Evolutionary conservation across 2,329 filamentous ascomycete genomes (phyloP), one percentile per base, ranked within the genome.

Genomic region (Colletotrichum australisinense): DNA sequence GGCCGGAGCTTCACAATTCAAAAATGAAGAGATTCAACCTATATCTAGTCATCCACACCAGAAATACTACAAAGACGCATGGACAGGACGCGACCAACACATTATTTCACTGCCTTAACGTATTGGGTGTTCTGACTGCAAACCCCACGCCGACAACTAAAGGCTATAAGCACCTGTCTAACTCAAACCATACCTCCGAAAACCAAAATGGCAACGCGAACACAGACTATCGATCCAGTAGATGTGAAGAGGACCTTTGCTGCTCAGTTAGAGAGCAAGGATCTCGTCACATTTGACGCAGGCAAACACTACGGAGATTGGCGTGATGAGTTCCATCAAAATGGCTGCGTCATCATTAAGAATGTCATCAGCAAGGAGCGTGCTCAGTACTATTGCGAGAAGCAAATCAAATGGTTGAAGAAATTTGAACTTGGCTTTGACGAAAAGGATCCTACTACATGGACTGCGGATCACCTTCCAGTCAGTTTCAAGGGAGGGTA

Each of bases 401-500:
- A 84, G 75, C 80, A 81, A 72, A 78, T 84, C 24, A 76, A 84
- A 63, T 87, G 84, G 84, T 78, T 86, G 7, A 79, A 84, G 63
- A 82, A 81, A 2, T 86, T 86, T 58, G 78, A 78, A 0, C 78
- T 81, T 2, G 84, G 82, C 2, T 86, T 86, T 59, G 80, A 85
- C 62, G 77, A 79, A 46, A 80, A 83, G 7, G 78, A 84, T 70
- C 76, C 78, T 8, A 73, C 64, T 7, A 87, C 85, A 9, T 87
- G 84, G 84, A 84, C 80, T 1, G 78, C 79, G 5, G 83, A 86
- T 6, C 80, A 86, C 72, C 79, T 88, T 2, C 86, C 86, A 1
- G 78, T 81, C 9, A 79, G 78, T 75, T 82, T 83, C 77, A 86
- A 87, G 74, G 83, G 83, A 58, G 84, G 69, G 64, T 69, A 38